Base-by-base conservation (phyloP, 1,139 yeast species). In the Blastobotrys capitulatus region DNA sequence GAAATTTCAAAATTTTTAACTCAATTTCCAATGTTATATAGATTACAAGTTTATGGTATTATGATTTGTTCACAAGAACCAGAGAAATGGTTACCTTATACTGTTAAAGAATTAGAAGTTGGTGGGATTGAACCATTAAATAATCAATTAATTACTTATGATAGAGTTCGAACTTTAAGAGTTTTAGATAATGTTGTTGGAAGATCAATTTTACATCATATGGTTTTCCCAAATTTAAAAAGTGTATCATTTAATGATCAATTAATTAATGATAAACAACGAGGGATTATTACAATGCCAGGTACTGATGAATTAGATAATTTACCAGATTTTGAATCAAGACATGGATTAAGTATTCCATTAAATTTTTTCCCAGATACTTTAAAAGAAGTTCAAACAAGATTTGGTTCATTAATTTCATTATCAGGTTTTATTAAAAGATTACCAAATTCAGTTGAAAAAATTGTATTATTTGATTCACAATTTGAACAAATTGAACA, bases 131-230 rank as follows among this genome's bases (percentile, higher is more conserved):
- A 44, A 22, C 48, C 48, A 18, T 12, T 38, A 16, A 37, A 44
- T 34, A 44, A 44, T 38, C 43, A 44, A 15, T 38, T 44, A 9
- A 38, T 44, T 19, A 31, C 36, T 19, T 44, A 26, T 32, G 38
- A 34, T 38, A 38, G 48, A 13, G 48, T 44, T 16, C 25, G 37
- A 13, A 38, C 42, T 16, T 26, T 44, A 34, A 19, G 42, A 20
- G 35, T 44, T 34, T 22, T 44, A 38, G 48, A 44, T 16, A 44
- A 44, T 20, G 48, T 44, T n/a, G 43, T 38, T 31, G 48, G 48
- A n/a, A 27, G 48, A 36, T 22, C 48, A 16, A 16, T 44, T 29
- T 42, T 44, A 7, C 48, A 44, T 19, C 48, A 44, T 25, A 44
- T 44, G 48, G 42, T 38, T 7, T 7, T 44, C 6, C 48, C 48